Evolutionary conservation across 768 basidiomycete genomes (phyloP), one percentile per base, ranked within the genome.

Genomic region (Auricularia auricula-judae): DNA sequence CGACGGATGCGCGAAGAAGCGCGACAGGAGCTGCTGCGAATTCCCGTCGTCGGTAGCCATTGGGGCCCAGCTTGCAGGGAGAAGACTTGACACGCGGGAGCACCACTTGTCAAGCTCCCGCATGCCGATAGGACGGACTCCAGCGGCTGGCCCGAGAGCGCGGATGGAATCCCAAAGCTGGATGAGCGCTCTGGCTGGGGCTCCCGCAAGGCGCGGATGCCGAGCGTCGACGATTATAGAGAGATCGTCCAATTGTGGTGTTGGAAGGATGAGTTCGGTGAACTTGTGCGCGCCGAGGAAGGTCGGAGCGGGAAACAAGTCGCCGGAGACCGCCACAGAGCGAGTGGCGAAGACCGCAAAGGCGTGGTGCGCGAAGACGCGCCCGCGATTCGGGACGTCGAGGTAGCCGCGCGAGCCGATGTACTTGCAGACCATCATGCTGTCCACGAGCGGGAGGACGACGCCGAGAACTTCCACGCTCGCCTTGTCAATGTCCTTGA

Each of bases 301-400:
- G 1, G 80, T 78, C 0, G 93, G 78, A 0, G 77, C 67, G 1
- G 85, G 77, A 69, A 87, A 84, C 1, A 71, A 73, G 36, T 72
- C 78, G 47, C 76, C 72, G 2, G 81, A 80, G 3, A 82, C 79
- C 4, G 75, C 67, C 3, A 84, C 74, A 1, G 93, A 94, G 60
- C 96, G 78, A 4, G 95, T 98, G 0, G 91, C 94, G 70, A 98
- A 97, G 16, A 99, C 72, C 44, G 87, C 85, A 74, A 98, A 99
- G 21, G 81, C 80, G 54, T 90, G 84, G 21, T 85, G 83, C 0
- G 93, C 95, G 64, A 84, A 80, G 36, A 97, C 85, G 39, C 76
- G 78, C 4, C 89, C 90, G 60, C 86, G 83, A 61, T 87, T 84
- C 1, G 93, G 89, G 16, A 95, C 80, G 11, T 88, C 81, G 54